Evolutionary conservation across 148 eudicot species (phyloP), one percentile per base, ranked within the genome.

Genomic region (Rhododendron ovatum): DNA sequence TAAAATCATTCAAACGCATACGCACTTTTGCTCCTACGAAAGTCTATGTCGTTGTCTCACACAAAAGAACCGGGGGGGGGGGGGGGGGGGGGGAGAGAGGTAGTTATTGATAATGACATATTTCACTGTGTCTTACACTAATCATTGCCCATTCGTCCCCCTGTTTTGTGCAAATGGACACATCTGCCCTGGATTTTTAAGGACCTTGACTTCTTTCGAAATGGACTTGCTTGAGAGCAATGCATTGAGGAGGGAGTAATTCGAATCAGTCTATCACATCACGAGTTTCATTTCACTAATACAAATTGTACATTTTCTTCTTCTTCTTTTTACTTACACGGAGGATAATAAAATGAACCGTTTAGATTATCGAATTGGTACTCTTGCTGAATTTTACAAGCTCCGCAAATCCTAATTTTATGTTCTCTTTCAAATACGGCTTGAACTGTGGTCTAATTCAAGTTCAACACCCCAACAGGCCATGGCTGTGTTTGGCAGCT

Each of bases 71-170:
- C 8, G 51, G 1, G 53, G 50, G 8, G 48, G 53, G 0, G 53
- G 1, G 3, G 8, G 53, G 9, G 15, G 15, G 55, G 15, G 7
- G 50, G 2, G 51, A 0, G 50, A 0, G 20, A 15, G 20, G 86
- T 78, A 30, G 90, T 78, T 83, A 69, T 47, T 83, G 37, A 30
- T 45, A 48, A 63, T 82, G 80, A 83, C 81, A 78, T 86, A 76
- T 86, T 82, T 88, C 47, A 88, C 89, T 33, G 85, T 85, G 74
- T 51, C 57, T 39, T 13, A 3, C 48, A 43, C 18, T 76, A 82
- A 75, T 85, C 82, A 88, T 88, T 45, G 45, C 12, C 2, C 65
- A 33, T 82, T 41, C 59, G 26, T 24, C 20, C 67, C 80, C 43
- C 39, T 67, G 45, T 26, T 41, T 82, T 61, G 39, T 20, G 55